Evolutionary conservation across 2,329 filamentous ascomycete species (phyloP).

Genomic region (Colletotrichum nymphaeae): DNA sequence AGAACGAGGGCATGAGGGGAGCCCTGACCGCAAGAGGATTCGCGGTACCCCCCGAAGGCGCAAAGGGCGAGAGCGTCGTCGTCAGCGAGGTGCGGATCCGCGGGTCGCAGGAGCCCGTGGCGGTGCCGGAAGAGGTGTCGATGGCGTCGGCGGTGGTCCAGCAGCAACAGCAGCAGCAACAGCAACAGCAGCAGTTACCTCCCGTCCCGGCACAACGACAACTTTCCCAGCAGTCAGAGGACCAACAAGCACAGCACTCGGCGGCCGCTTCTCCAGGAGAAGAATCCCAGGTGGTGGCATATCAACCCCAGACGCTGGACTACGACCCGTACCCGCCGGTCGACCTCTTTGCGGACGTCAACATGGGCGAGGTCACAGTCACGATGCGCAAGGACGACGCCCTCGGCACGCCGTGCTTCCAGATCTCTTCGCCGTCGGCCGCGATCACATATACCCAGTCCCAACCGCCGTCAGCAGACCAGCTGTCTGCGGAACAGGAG

Average conservation of each 20-base stretch:
- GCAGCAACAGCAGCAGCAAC: constrained; percentile 2
- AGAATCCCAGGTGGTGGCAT: neutral
- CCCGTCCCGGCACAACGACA: neutral
- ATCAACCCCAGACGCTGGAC: neutral
- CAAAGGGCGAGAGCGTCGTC: constrained; percentile 7
- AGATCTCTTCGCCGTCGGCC: constrained; percentile 47
- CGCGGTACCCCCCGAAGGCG: neutral
- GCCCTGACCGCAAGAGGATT: constrained; percentile 44
- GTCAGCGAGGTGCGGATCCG: neutral
- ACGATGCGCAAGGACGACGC: constrained; percentile 54
- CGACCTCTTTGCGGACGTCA: constrained; percentile 48
- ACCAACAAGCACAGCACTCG: constrained; percentile 18
- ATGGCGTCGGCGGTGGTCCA: neutral
- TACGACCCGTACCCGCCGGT: constrained; percentile 28
- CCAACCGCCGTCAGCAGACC: constrained; percentile 38
- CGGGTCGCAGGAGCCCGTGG: neutral
- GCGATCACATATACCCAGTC: constrained; percentile 34
- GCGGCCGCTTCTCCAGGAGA: constrained; percentile 10
- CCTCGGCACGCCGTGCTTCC: constrained; percentile 56
- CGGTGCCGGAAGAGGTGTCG: neutral
- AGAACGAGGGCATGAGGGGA: constrained; percentile 57
- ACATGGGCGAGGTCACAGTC: constrained; percentile 52
- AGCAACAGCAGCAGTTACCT: neutral
- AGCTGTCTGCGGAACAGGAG: constrained; percentile 52
- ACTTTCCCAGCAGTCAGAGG: neutral